Evolutionary conservation across 2,329 filamentous ascomycete species (phyloP).

Genomic region (Aureobasidium sp.): DNA sequence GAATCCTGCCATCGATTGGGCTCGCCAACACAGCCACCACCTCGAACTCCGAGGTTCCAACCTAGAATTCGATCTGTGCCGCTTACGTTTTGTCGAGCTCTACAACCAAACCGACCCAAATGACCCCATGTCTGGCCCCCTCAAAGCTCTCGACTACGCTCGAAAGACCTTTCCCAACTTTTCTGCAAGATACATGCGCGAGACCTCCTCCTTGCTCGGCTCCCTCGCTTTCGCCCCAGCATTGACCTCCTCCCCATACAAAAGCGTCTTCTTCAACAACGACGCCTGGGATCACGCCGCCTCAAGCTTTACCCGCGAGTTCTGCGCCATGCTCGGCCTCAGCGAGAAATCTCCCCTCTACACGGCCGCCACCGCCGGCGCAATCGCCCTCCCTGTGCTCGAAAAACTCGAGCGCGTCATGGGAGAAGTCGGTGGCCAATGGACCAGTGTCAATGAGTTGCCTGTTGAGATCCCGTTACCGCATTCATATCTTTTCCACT

Average conservation of each 20-base stretch:
- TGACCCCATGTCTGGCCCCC: conserved; percentile 45
- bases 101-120: conserved; percentile 51
- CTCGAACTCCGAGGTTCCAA: conserved; percentile 82
- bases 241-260: conserved; percentile 69
- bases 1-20: conserved; percentile 80
- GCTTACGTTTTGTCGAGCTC: conserved; percentile 82
- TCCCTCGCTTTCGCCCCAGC: conserved; percentile 76
- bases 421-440: conserved; percentile 83
- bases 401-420: conserved; percentile 85
- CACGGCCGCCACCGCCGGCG: conserved; percentile 83
- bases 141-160: conserved; percentile 69
- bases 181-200: conserved; percentile 63
- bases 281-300: conserved; percentile 77
- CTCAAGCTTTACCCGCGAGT: conserved; percentile 70
- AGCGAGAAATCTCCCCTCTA: conserved; percentile 90
- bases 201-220: conserved; percentile 74
- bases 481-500: conserved; percentile 69
- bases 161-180: conserved; percentile 67
- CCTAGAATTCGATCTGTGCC: conserved; percentile 88
- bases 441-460: conserved; percentile 86
- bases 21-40: conserved; percentile 59
- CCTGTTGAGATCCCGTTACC: conserved; percentile 65
- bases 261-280: conserved; percentile 65
- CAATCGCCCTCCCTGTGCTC: conserved; percentile 81
- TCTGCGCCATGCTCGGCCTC: conserved; percentile 83